These are phyloP conservation scores for Saccharomyces eubayanus DNA, from an alignment of 805 yeast species.

Conservation along the genomic window DNA sequence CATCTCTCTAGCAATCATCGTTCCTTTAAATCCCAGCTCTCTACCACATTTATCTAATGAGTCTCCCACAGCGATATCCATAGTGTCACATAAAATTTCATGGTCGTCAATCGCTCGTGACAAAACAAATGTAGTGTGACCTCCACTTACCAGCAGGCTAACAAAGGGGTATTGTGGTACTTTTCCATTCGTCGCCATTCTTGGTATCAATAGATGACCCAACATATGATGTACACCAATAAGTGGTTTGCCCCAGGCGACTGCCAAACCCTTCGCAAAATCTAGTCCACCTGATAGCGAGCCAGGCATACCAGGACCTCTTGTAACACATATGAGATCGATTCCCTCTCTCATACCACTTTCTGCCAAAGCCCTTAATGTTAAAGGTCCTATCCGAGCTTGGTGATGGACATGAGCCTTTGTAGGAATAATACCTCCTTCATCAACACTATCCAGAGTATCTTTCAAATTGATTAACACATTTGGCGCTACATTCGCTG, in stretches of 20 bases:
- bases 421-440: conserved; percentile 86
- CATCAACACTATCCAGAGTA: conserved; percentile 55
- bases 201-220: conserved; percentile 72
- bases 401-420: conserved; percentile 79
- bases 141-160: conserved; percentile 81
- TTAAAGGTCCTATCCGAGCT: conserved; percentile 42
- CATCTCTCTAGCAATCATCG: conserved; percentile 78
- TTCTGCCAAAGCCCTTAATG: conserved; percentile 35
- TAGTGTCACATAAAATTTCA: conserved; percentile 61
- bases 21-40: conserved; percentile 68
- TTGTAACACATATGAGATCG: conserved; percentile 77
- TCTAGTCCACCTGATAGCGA: conserved; percentile 76
- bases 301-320: conserved; percentile 97
- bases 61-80: conserved; percentile 90
- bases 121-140: conserved; percentile 83
- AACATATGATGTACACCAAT: conserved; percentile 95
- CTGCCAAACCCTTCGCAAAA: conserved; percentile 73
- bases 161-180: conserved; percentile 57
- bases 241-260: conserved; percentile 70
- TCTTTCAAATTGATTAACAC: conserved; percentile 48
- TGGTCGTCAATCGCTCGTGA: conserved; percentile 57
- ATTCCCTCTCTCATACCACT: background rate
- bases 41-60: conserved; percentile 90
- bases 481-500: conserved; percentile 12
- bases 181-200: conserved; percentile 39